A percentile compares a stretch with the other conserved stretches of the same genome.
Evolutionary conservation across 2,329 filamentous ascomycete genomes (phyloP).

Genomic region (Herpotrichia juniperi): DNA sequence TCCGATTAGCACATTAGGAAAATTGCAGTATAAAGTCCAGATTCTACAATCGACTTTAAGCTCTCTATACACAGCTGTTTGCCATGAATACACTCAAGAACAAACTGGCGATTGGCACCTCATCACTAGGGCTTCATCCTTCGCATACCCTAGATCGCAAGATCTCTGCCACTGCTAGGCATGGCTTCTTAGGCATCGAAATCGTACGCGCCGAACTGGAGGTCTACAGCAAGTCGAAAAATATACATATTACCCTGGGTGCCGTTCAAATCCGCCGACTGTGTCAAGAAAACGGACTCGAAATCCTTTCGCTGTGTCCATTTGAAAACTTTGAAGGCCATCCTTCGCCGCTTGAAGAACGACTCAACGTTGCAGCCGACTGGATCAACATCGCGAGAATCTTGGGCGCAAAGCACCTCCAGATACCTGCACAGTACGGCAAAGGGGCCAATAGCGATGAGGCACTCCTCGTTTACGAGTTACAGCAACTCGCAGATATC

Average conservation of each 20-base stretch:
- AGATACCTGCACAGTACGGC: constrained; percentile 16
- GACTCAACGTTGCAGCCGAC: constrained; percentile 3
- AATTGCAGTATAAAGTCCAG: too few species aligned
- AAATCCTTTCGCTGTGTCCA: constrained; percentile 17
- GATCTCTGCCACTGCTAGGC: constrained; percentile 9
- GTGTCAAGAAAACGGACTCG: constrained; percentile 2
- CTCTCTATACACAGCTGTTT: too few species aligned
- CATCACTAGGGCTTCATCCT: constrained; percentile 8
- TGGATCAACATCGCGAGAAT: constrained; percentile 15
- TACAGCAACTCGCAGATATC: constrained; percentile 68
- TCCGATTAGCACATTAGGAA: too few species aligned
- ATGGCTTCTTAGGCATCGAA: constrained; percentile 13
- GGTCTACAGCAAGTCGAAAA: constrained; percentile 4
- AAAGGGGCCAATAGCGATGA: constrained; percentile 29
- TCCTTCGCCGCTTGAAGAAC: constrained; percentile 5
- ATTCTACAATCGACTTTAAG: too few species aligned
- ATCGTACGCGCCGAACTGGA: constrained; percentile 10
- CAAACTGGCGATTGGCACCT: constrained; percentile 14
- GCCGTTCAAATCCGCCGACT: constrained; percentile 7
- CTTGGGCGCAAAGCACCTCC: constrained; percentile 10
- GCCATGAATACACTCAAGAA: neutral
- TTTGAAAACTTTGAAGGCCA: constrained; percentile 23
- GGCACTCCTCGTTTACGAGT: constrained; percentile 62
- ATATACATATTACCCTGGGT: neutral
- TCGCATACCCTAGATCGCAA: constrained; percentile 10